Evolutionary conservation across 331 rosid species (phyloP), one percentile per base, ranked within the genome.

Genomic region (Erythrophleum ivorense): DNA sequence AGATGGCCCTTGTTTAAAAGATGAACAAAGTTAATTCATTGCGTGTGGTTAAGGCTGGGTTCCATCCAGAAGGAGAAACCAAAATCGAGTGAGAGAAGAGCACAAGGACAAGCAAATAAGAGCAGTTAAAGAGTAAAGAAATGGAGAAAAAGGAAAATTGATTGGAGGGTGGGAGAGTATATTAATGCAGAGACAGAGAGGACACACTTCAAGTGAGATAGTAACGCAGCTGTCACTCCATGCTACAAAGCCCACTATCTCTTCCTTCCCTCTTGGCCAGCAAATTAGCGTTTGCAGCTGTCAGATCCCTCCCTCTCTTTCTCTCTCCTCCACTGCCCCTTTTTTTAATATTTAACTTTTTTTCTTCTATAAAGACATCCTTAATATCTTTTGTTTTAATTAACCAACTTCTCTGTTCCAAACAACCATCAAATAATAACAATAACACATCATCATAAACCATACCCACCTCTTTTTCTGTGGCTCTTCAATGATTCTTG

Each of bases 241-340:
- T 71, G 75, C 80, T 79, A 76, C 88, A 80, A 89, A 89, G 69
- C 87, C 86, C 88, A 78, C 86, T 65, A 2, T 77, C 83, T 67
- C 81, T 29, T 46, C 87, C 71, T 71, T 77, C 85, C 79, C 78
- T 86, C 90, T 72, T 71, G 79, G 88, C 92, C 96, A 92, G 98
- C 93, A 92, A 89, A 91, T 94, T 85, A 87, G 88, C 79, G 91
- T 92, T 91, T 81, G 97, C 92, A 87, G 59, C 92, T 92, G 96
- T 92, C 98, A 91, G 91, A 84, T 70, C 50, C 71, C 49, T 81
- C 78, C 68, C 79, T 80, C 87, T 75, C 78, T 31, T n/a, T 73
- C 79, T 81, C 50, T 69, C 64, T 80, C 77, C 84, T 21, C 73
- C 57, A 68, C 73, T 59, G 18, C 67, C 45, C 49, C 54, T 14